Evolutionary conservation across 169 alveolate genomes (phyloP), one percentile per base, ranked within the genome.

Genomic region (Plasmodium falciparum): DNA sequence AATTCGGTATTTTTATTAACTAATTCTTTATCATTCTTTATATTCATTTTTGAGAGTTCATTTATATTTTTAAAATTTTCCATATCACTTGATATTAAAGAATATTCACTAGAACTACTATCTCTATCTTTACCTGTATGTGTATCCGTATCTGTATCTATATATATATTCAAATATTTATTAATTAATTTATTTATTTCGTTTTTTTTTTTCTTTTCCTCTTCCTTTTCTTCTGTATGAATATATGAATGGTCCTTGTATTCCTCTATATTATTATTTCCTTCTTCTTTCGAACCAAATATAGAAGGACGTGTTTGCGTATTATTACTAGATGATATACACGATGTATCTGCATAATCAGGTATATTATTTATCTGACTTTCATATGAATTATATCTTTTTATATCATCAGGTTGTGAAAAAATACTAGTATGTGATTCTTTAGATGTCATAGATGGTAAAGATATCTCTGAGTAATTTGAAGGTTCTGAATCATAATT

Each of bases 101-200:
- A 69, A 69, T 83, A 83, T 24, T 83, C 83, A 83, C 91, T 47
- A 29, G 67, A 67, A 22, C 63, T 50, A 52, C n/a, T 49, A 47
- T 39, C 47, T 58, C 45, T 49, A 43, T 69, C 61, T 15, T 20
- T 20, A 20, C 0, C 22, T 20, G 22, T 0, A 20, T 20, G 22
- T 20, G 22, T 20, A 20, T 20, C 22, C 22, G 22, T 20, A 20
- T 39, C 47, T 58, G 54, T 49, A 43, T 69, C 61, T 15, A 26
- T 52, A 58, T 83, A 69, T 52, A 83, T 83, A 69, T 54, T 54
- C 13, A 83, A 29, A 50, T 83, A 83, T 20, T 67, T 83, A 29
- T 69, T 83, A 62, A 83, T 50, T 73, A 83, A 61, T 5, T 69
- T 59, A 24, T 83, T 15, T 47, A 83, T 69, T 83, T 83, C 73